Conservation (phyloP, 1,284 basidiomycete genomes). For the Ustilago xerochloae region DNA sequence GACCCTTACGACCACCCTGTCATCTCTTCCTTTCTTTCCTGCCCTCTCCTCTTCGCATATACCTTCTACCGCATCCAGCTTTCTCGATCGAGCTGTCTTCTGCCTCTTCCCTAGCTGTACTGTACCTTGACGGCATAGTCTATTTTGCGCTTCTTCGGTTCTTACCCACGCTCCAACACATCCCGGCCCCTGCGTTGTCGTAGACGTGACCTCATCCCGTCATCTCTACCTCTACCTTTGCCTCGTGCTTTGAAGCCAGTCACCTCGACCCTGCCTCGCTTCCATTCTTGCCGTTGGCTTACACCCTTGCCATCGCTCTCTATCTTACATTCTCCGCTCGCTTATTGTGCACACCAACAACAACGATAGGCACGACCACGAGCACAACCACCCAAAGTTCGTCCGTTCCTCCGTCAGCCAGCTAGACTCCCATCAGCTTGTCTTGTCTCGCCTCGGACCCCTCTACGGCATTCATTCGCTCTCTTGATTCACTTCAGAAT, state of each 20-base stretch:
- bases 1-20: background rate
- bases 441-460: slow-evolving; percentile 6
- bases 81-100: background rate
- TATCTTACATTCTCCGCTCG: too few relatives aligned
- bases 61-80: slow-evolving; percentile 1
- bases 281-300: background rate
- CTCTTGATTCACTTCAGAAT: slow-evolving; percentile 1
- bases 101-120: background rate
- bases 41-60: too few relatives aligned
- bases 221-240: background rate
- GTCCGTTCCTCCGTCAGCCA: too few relatives aligned
- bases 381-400: background rate
- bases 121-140: slow-evolving; percentile 3
- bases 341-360: too few relatives aligned
- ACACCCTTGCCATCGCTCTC: background rate
- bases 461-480: slow-evolving; percentile 16
- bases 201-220: slow-evolving; percentile 9
- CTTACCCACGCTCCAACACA: background rate
- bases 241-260: too few relatives aligned
- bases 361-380: background rate
- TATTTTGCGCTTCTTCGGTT: background rate
- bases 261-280: too few relatives aligned
- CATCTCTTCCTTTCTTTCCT: background rate
- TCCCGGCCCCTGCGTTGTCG: too few relatives aligned
- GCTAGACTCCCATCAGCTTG: slow-evolving; percentile 1